phyloP scores from a whole-genome alignment of 2,329 filamentous ascomycete genomes.

The Xylariaceae sp. region DNA sequence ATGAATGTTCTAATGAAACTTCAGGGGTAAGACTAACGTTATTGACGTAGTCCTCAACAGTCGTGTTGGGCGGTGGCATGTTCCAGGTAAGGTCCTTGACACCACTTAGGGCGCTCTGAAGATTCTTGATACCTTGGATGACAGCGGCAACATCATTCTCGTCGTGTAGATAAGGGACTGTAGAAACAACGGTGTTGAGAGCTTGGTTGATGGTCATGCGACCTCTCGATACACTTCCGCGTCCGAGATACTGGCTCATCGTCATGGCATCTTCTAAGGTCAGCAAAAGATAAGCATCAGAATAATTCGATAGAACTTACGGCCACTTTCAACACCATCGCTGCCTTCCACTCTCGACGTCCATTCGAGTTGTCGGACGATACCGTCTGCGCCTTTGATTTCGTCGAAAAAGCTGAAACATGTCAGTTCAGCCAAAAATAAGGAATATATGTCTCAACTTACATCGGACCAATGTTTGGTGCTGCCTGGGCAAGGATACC shows the following conservation, averaged over 20 bases:
- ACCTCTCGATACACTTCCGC: constrained; percentile 57
- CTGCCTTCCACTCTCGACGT: constrained; percentile 59
- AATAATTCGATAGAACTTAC: constrained; percentile 26
- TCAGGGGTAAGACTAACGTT: constrained; percentile 34
- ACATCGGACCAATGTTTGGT: constrained; percentile 59
- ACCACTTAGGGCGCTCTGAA: constrained; percentile 49
- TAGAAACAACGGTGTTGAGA: constrained; percentile 54
- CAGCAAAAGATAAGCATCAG: neutral
- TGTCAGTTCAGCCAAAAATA: constrained; percentile 5
- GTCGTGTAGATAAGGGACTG: constrained; percentile 55
- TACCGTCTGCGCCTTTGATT: constrained; percentile 52
- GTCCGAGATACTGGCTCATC: constrained; percentile 58
- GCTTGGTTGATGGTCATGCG: constrained; percentile 54
- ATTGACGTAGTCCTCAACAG: constrained; percentile 52
- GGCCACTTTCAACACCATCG: constrained; percentile 34
- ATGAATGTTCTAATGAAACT: neutral
- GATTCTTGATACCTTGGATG: constrained; percentile 57
- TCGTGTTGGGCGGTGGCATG: constrained; percentile 47
- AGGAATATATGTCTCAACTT: constrained; percentile 10
- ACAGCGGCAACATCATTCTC: constrained; percentile 57
- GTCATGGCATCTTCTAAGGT: constrained; percentile 41
- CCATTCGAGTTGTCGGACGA: constrained; percentile 60
- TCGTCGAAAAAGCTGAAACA: constrained; percentile 49
- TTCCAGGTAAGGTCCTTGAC: constrained; percentile 53
- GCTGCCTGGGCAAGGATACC: constrained; percentile 61